Evolutionary conservation across 2,329 filamentous ascomycete species (phyloP), one percentile per base, ranked within the genome.

Genomic region (Clarireedia monteithiana): DNA sequence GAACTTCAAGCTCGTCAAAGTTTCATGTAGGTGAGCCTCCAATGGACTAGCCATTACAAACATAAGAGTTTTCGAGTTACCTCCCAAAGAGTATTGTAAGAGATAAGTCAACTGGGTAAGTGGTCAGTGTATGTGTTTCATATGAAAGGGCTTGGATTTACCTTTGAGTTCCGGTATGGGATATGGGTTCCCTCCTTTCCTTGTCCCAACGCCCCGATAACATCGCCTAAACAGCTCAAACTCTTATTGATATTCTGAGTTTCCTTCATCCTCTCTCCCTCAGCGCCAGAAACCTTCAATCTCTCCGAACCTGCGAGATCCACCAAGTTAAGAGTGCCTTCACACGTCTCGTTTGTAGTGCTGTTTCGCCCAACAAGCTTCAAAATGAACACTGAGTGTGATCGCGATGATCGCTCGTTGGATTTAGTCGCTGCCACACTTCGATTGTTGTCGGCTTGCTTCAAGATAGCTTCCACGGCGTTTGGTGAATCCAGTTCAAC

Each of bases 211-310:
- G 91, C 91, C 49, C 89, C 88, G 67, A 99, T 96, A 27, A 99
- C 94, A 71, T 97, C 92, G 5, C 94, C 91, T 2, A 99, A 76
- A 65, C 91, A 95, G 66, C 88, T 91, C 64, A 99, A 75, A 64
- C 88, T 94, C 75, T 90, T 92, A 76, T 99, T 99, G 79, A 99
- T 99, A 69, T 89, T 95, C 67, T 96, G 91, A 1, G 94, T 96
- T 74, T 99, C 94, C 72, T 87, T 89, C 74, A 95, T 83, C 48
- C 91, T 81, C 48, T 92, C 90, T 2, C 92, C 92, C 57, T 91
- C 89, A 3, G 86, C 90, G 60, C 89, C 85, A 48, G 88, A 92
- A 69, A 95, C 86, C 72, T 92, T 91, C 40, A 96, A 77, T 48
- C 92, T 81, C 72, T 99, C 94, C 9, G 89, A 95, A 27, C 94